Conservation (phyloP, 352 stramenopile species). For the Globisporangium viniferum region DNA sequence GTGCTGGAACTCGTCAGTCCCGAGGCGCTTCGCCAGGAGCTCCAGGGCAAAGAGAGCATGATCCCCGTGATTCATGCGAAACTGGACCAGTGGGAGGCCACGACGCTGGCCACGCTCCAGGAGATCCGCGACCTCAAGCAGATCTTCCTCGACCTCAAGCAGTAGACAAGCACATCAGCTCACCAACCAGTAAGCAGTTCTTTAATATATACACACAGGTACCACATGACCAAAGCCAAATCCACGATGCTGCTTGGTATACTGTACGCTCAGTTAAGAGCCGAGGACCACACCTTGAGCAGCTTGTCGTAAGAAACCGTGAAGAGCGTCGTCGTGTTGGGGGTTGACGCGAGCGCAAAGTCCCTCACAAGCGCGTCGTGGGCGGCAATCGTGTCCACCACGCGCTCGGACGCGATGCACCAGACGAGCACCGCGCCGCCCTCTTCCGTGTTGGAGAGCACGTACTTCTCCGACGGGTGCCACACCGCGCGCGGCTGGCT, state of each 20-base stretch:
- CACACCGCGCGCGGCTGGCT: constrained; percentile 71
- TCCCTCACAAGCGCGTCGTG: constrained; percentile 75
- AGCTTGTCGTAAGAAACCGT: constrained; percentile 83
- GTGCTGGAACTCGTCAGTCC: constrained; percentile 18
- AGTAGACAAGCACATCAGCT: background rate
- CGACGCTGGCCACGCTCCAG: constrained; percentile 59
- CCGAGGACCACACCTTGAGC: constrained; percentile 56
- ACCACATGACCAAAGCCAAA: background rate
- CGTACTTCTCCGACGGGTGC: constrained; percentile 81
- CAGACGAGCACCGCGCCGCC: constrained; percentile 59
- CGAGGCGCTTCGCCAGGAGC: constrained; percentile 27
- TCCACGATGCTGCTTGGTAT: background rate
- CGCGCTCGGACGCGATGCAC: constrained; percentile 73
- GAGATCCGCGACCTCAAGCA: constrained; percentile 74
- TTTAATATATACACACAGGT: background rate
- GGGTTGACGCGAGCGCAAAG: constrained; percentile 9
- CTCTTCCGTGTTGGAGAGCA: constrained; percentile 83
- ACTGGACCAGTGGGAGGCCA: constrained; percentile 56
- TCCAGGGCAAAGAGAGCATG: constrained; percentile 36
- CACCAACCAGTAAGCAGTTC: background rate
- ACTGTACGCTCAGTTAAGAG: background rate
- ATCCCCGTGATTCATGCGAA: constrained; percentile 55
- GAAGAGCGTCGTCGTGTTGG: constrained; percentile 27
- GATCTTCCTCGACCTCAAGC: constrained; percentile 48
- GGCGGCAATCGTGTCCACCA: constrained; percentile 62